Evolutionary conservation across 768 basidiomycete species (phyloP).

Genomic region (Pholiota microspora): DNA sequence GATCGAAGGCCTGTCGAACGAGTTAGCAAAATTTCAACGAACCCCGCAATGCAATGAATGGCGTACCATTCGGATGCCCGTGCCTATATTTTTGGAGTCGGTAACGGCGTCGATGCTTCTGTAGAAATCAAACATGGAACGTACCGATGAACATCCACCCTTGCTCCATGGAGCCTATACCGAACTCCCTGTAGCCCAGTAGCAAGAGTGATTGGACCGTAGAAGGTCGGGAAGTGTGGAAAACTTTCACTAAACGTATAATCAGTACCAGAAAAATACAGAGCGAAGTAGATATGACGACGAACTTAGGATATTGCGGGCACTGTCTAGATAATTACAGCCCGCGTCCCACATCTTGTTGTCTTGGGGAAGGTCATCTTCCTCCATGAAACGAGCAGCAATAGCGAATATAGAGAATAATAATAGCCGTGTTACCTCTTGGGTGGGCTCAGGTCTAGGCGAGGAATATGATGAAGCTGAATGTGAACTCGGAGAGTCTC

Average conservation of each 20-base stretch:
- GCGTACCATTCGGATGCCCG: conserved; percentile 31
- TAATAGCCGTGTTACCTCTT: conserved; percentile 64
- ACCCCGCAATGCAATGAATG: neutral
- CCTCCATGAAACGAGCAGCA: conserved; percentile 67
- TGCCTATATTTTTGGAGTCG: conserved; percentile 11
- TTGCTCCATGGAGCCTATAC: conserved; percentile 78
- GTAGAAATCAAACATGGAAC: conserved; percentile 12
- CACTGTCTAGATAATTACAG: conserved; percentile 58
- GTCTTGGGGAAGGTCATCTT: conserved; percentile 40
- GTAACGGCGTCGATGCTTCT: conserved; percentile 4
- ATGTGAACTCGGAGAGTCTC: conserved; percentile 27
- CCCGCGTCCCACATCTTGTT: conserved; percentile 75
- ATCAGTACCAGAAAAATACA: conserved; percentile 9
- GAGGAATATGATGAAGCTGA: conserved; percentile 27
- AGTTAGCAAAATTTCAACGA: conserved; percentile 6
- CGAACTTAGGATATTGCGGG: conserved; percentile 63
- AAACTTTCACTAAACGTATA: conserved; percentile 49
- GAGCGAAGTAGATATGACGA: conserved; percentile 2
- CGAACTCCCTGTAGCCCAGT: conserved; percentile 81
- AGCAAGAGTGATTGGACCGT: conserved; percentile 82
- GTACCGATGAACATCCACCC: conserved; percentile 82
- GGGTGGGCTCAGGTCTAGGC: conserved; percentile 52
- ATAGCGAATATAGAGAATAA: conserved; percentile 82
- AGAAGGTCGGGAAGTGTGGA: conserved; percentile 66
- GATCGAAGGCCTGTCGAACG: conserved; percentile 61